Evolutionary conservation across 495 filamentous ascomycete species (phyloP).

Genomic region (Podospora appendiculata): DNA sequence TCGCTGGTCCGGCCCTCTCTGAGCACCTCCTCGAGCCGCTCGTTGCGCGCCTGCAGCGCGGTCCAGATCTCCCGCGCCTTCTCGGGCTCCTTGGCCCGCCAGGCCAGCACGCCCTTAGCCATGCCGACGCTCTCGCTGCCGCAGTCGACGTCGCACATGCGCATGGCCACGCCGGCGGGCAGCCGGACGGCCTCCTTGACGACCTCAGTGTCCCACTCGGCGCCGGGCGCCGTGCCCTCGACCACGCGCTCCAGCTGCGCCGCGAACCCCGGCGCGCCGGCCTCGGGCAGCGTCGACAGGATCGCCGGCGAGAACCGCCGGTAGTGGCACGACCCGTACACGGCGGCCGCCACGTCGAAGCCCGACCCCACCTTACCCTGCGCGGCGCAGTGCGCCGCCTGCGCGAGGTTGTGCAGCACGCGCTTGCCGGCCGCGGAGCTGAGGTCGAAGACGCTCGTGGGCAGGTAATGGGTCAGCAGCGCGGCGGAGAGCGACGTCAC

Average conservation of each 20-base stretch:
- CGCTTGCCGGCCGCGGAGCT: conserved; percentile 20
- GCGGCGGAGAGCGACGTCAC: conserved; percentile 85
- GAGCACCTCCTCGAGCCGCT: conserved; percentile 58
- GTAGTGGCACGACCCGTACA: conserved; percentile 86
- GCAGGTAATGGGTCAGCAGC: conserved; percentile 73
- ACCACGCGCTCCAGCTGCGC: conserved; percentile 56
- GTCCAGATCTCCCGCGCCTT: conserved; percentile 65
- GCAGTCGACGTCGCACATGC: conserved; percentile 95
- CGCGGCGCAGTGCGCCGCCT: conserved; percentile 88
- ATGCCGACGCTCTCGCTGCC: conserved; percentile 89
- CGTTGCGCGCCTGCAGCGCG: conserved; percentile 65
- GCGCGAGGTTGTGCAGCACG: conserved; percentile 82
- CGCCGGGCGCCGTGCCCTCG: conserved; percentile 32
- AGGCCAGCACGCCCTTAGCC: conserved; percentile 83
- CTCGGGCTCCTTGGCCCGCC: conserved; percentile 62
- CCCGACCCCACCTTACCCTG: conserved; percentile 95
- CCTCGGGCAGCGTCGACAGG: conserved; percentile 55
- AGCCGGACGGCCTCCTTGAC: conserved; percentile 59
- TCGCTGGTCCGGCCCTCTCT: conserved; percentile 30
- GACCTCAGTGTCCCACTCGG: conserved; percentile 69
- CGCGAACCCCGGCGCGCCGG: conserved; percentile 57
- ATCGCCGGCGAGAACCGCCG: conserved; percentile 79
- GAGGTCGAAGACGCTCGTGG: conserved; percentile 47
- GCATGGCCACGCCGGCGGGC: conserved; percentile 64
- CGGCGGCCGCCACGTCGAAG: conserved; percentile 92